phyloP scores from a whole-genome alignment of 768 basidiomycete genomes.

The Tricholoma furcatifolium region DNA sequence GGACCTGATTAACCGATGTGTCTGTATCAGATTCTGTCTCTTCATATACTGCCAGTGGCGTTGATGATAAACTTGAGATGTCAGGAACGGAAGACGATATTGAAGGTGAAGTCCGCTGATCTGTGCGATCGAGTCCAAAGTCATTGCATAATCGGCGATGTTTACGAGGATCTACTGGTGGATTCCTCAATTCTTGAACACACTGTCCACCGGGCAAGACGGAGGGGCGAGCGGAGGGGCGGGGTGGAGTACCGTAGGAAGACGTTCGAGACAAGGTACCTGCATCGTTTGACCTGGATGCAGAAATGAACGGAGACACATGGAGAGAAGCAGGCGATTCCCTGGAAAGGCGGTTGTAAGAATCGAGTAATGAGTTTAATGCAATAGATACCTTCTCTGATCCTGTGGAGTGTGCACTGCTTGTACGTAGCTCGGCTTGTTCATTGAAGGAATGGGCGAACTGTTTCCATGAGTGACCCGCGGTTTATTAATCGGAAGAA shows the following conservation, averaged over 20 bases:
- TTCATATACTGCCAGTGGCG: conserved; percentile 27
- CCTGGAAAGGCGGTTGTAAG: conserved; percentile 1
- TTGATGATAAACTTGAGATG: conserved; percentile 24
- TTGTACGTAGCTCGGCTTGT: conserved; percentile 1
- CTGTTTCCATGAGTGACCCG: conserved; percentile 1
- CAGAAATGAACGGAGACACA: conserved; percentile 9
- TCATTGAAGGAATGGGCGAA: not conserved
- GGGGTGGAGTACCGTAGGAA: not conserved
- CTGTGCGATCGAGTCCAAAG: conserved; percentile 25
- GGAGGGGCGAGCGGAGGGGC: not conserved
- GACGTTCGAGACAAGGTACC: conserved; percentile 1
- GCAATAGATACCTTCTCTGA: conserved; percentile 7
- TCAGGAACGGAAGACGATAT: conserved; percentile 7
- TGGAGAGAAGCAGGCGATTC: conserved; percentile 2
- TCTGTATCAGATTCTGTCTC: conserved; percentile 33
- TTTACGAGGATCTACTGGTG: conserved; percentile 27
- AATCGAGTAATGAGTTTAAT: not conserved
- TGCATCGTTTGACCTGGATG: conserved; percentile 1
- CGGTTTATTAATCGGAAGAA: conserved; percentile 4
- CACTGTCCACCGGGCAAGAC: not conserved
- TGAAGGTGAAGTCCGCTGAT: conserved; percentile 6
- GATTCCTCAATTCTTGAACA: conserved; percentile 10
- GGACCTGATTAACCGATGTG: conserved; percentile 31
- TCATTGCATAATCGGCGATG: conserved; percentile 30
- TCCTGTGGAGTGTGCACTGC: conserved; percentile 1